Evolutionary conservation across 441 rosid species (phyloP).

Genomic region (Populus tomentosa): DNA sequence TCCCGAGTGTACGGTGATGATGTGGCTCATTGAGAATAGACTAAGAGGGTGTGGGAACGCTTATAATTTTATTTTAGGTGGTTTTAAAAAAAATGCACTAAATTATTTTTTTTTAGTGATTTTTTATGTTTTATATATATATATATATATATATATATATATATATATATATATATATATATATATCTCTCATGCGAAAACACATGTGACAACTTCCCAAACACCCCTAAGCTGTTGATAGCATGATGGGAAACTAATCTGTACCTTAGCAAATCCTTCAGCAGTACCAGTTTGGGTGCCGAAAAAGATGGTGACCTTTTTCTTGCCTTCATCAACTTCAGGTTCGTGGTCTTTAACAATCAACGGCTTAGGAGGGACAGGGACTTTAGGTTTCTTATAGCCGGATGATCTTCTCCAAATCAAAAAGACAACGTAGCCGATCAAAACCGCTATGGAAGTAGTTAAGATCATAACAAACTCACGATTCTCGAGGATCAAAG

Average conservation of each 20-base stretch:
- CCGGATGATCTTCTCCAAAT: constrained; percentile 61
- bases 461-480: constrained; percentile 67
- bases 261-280: constrained; percentile 97
- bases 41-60: neutral
- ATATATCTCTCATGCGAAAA: too few relatives aligned
- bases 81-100: too few relatives aligned
- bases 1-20: neutral
- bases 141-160: too few relatives aligned
- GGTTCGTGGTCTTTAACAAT: constrained; percentile 43
- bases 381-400: constrained; percentile 32
- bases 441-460: constrained; percentile 76
- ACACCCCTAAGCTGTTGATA: too few relatives aligned
- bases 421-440: constrained; percentile 74
- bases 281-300: constrained; percentile 99
- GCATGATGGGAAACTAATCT: neutral
- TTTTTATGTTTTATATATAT: too few relatives aligned
- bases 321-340: constrained; percentile 66
- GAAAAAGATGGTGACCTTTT: constrained; percentile 72
- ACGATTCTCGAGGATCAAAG: constrained; percentile 62
- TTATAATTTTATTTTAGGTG: too few relatives aligned
- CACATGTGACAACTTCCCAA: too few relatives aligned
- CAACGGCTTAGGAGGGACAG: constrained; percentile 55
- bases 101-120: too few relatives aligned
- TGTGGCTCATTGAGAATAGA: neutral
- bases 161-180: too few relatives aligned